Base-by-base conservation (phyloP, 129 eudicot species). In the Flaveria sonorensis region DNA sequence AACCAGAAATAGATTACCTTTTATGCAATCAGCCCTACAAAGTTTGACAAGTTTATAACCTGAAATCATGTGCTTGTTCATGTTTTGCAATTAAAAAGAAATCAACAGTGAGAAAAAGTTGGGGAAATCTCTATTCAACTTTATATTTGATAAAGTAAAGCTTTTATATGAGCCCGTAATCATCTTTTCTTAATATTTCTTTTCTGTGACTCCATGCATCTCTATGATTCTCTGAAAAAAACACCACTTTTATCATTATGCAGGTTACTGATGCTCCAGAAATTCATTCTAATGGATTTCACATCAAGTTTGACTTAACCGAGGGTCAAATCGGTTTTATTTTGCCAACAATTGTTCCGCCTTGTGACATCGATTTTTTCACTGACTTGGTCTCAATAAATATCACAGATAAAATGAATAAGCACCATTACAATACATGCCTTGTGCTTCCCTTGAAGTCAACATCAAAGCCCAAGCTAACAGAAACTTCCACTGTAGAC, bases 211-310 rank as follows among this genome's bases (percentile, higher is more conserved):
- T 24, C 28, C 28, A 1, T 24, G 28, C 28, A 24, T 24, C 28
- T 24, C 28, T 24, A 24, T 24, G 28, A 24, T 24, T 24, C 28
- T 24, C 28, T 24, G 28, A 24, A 24, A 24, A 24, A 24, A 24
- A 24, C 28, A 24, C 28, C 28, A 24, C 28, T 24, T 24, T 24
- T 1, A 45, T 51, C 21, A 13, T 71, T 72, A 68, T 82, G 72
- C 79, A 93, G 98, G 91, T 93, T 67, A 88, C 97, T n/a, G 92
- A 93, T 90, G 93, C 98, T 74, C 98, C 98, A 39, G 97, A 93
- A 81, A 87, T 93, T 61, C 98, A 93, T 75, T 93, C 98, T 20
- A 93, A 93, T 77, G 98, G 98, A 66, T 93, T 90, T 66, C 98
- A 93, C 76, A 82, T 93, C 50, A 93, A 93, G 89, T 93, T 93